Conservation (phyloP, 2,329 filamentous ascomycete species). For the Hypomyces rosellus region DNA sequence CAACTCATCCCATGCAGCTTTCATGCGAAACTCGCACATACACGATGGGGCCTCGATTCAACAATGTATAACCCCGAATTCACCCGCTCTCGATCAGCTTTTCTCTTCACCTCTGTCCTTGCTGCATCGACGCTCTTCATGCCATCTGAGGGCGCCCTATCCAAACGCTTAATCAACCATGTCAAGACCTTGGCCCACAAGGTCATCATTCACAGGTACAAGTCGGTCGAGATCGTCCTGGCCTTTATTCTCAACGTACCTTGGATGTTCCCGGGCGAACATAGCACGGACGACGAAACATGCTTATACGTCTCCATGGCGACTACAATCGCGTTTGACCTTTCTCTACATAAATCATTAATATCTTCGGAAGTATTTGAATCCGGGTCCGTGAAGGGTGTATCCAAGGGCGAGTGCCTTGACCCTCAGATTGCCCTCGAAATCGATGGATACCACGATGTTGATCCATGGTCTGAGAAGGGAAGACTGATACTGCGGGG, state of each 20-base stretch:
- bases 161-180: slow-evolving; percentile 59
- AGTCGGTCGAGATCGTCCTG: slow-evolving; percentile 67
- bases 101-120: slow-evolving; percentile 65
- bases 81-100: slow-evolving; percentile 60
- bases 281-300: slow-evolving; percentile 67
- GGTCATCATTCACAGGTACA: slow-evolving; percentile 54
- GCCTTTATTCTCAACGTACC: slow-evolving; percentile 72
- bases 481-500: slow-evolving; percentile 57
- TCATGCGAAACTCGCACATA: slow-evolving; percentile 63
- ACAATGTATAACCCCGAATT: slow-evolving; percentile 59
- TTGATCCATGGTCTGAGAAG: slow-evolving; percentile 54
- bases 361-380: slow-evolving; percentile 45
- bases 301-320: slow-evolving; percentile 66
- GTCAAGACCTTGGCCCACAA: slow-evolving; percentile 55
- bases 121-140: slow-evolving; percentile 63
- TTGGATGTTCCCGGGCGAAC: slow-evolving; percentile 64
- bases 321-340: slow-evolving; percentile 60
- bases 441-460: slow-evolving; percentile 60
- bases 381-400: slow-evolving; percentile 33
- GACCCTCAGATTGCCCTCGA: slow-evolving; percentile 57
- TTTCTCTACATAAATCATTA: slow-evolving; percentile 65
- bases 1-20: slow-evolving; percentile 42
- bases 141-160: slow-evolving; percentile 56
- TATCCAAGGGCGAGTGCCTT: slow-evolving; percentile 63
- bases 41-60: slow-evolving; percentile 67